Percentiles rank a stretch among this genome's conserved stretches.
Evolutionary conservation across 768 basidiomycete genomes (phyloP).

Genomic region (Trametes villosa): DNA sequence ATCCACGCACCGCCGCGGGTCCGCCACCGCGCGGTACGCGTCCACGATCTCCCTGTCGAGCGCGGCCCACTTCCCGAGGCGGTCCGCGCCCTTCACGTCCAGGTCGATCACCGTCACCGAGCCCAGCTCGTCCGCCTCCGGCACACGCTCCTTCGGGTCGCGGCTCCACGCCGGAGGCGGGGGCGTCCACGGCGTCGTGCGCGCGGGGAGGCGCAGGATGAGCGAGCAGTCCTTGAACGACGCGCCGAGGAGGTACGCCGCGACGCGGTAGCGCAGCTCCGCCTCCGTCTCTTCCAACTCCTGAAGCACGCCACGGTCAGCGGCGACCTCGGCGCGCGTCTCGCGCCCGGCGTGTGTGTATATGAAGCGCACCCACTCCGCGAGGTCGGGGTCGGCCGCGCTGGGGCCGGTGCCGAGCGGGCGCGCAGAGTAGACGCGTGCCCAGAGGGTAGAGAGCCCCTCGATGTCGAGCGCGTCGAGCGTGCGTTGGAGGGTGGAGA

Average conservation of each 20-base stretch:
- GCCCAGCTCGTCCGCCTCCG: slow-evolving; percentile 34
- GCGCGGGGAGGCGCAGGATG: slow-evolving; percentile 47
- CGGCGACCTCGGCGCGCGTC: slow-evolving; percentile 42
- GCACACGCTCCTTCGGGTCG: neutral
- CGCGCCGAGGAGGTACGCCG: slow-evolving; percentile 85
- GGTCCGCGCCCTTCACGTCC: slow-evolving; percentile 74
- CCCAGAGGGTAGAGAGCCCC: slow-evolving; percentile 53
- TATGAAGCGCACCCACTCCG: slow-evolving; percentile 73
- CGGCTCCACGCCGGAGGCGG: neutral
- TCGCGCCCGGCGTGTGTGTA: slow-evolving; percentile 56
- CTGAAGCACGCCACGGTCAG: slow-evolving; percentile 33
- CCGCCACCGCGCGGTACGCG: slow-evolving; percentile 37
- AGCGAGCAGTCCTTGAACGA: slow-evolving; percentile 97
- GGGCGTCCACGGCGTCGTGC: too few species aligned
- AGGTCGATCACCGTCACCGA: slow-evolving; percentile 80
- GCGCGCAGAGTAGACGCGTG: slow-evolving; percentile 5
- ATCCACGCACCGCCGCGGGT: slow-evolving; percentile 16
- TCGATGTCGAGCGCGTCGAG: slow-evolving; percentile 89
- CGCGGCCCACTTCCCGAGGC: slow-evolving; percentile 70
- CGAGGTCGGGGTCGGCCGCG: slow-evolving; percentile 55
- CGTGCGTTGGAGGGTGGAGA: slow-evolving; percentile 69
- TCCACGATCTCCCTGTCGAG: slow-evolving; percentile 71
- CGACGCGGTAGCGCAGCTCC: slow-evolving; percentile 62
- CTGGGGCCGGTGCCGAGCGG: slow-evolving; percentile 22
- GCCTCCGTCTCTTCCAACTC: slow-evolving; percentile 27